Conservation (phyloP, 306 rosid species). For the Lathyrus tuberosus region DNA sequence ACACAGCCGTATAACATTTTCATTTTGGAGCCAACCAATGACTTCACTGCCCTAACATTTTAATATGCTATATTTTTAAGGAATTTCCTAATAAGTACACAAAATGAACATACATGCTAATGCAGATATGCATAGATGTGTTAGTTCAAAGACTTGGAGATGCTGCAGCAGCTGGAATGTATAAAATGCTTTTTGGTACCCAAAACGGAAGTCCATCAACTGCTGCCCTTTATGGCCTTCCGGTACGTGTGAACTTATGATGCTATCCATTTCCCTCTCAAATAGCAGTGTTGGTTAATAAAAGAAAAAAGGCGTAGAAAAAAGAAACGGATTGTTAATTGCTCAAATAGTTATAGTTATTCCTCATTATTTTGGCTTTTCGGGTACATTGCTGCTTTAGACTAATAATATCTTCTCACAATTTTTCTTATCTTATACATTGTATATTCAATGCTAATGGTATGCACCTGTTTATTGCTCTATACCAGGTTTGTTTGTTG, state of each 20-base stretch:
- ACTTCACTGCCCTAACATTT: conserved; percentile 22
- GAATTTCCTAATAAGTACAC: conserved; percentile 24
- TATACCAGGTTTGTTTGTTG: conserved; percentile 67
- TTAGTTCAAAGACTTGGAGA: conserved; percentile 95
- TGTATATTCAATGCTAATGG: conserved; percentile 14
- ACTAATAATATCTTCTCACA: not conserved
- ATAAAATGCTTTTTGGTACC: conserved; percentile 70
- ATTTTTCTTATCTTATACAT: not conserved
- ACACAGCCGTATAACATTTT: conserved; percentile 16
- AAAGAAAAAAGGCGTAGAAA: not conserved
- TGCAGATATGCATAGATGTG: conserved; percentile 91
- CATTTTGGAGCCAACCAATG: conserved; percentile 18
- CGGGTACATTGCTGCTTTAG: not conserved
- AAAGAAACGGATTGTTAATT: not conserved
- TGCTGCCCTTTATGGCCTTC: conserved; percentile 72
- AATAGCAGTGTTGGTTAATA: conserved; percentile 12
- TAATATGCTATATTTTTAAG: conserved; percentile 7
- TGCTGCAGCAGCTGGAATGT: conserved; percentile 95
- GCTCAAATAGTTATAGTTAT: not conserved
- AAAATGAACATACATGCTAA: conserved; percentile 14
- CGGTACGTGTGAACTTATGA: conserved; percentile 57
- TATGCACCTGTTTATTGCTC: conserved; percentile 21
- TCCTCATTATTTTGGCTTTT: not conserved
- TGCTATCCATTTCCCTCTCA: conserved; percentile 3
- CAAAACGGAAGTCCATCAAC: conserved; percentile 69